Percentiles rank a stretch among this genome's conserved stretches.
Evolutionary conservation across 164 flowering plant species (phyloP).

Genomic region (Annona squamosa): DNA sequence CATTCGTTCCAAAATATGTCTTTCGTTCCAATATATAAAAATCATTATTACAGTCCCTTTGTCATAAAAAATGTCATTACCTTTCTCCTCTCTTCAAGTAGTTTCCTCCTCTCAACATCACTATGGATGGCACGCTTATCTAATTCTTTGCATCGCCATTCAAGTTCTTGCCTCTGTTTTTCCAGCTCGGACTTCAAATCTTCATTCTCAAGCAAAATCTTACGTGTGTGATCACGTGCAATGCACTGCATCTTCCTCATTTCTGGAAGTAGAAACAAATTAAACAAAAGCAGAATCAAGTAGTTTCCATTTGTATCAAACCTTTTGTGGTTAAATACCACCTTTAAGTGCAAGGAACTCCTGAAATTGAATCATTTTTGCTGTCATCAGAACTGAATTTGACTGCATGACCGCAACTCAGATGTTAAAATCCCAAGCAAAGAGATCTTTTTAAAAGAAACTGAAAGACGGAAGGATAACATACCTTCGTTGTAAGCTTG

Average conservation of each 20-base stretch:
- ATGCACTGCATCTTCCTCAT: conserved; percentile 36
- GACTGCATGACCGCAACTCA: not conserved
- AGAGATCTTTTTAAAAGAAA: not conserved
- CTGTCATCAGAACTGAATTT: not conserved
- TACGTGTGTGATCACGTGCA: conserved; percentile 31
- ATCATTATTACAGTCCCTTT: not conserved
- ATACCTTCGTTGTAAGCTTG: conserved; percentile 64
- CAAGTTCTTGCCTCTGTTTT: conserved; percentile 36
- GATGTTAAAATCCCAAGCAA: not conserved
- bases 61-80: conserved; percentile 20
- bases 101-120: conserved; percentile 53
- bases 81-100: conserved; percentile 42
- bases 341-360: not conserved
- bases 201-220: conserved; percentile 44
- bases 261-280: conserved; percentile 30
- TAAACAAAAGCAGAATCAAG: not conserved
- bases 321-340: not conserved
- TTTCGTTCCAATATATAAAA: not conserved
- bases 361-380: not conserved
- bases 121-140: conserved; percentile 44
- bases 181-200: conserved; percentile 27
- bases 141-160: conserved; percentile 27
- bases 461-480: not conserved
- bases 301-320: not conserved
- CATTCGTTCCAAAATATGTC: not conserved